These are phyloP conservation scores for Termitomyces sp. DNA, from an alignment of 768 basidiomycete genomes.

Conservation along the genomic window DNA sequence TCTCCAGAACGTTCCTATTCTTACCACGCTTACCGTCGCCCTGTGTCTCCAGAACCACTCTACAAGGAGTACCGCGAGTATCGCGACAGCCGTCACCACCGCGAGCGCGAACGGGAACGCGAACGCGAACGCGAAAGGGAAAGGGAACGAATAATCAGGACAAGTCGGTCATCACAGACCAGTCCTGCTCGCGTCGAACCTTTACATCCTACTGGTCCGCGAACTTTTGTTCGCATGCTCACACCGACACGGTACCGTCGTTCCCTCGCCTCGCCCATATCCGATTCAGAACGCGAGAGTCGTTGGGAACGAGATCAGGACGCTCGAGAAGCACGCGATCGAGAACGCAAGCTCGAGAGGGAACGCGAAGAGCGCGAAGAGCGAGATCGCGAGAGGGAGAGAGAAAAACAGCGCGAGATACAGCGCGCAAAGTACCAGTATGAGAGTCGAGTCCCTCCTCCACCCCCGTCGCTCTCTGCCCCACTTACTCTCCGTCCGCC, in stretches of 20 bases:
- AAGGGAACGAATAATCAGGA: not conserved
- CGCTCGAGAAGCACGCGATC: not conserved
- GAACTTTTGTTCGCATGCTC: conserved; percentile 1
- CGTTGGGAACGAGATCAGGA: not conserved
- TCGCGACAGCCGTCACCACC: not conserved
- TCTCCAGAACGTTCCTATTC: not conserved
- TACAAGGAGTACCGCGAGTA: conserved; percentile 3
- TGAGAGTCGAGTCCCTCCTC: not conserved
- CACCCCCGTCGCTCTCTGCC: conserved; percentile 1
- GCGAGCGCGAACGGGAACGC: not conserved
- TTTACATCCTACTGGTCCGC: not conserved
- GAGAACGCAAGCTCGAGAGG: not conserved
- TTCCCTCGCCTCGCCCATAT: not conserved
- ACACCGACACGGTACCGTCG: conserved; percentile 3
- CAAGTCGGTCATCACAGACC: conserved; percentile 2
- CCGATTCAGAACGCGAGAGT: not conserved
- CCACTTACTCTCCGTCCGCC: conserved; percentile 5
- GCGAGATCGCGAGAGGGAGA: not conserved
- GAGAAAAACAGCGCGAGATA: not conserved
- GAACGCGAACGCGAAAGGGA: too few species aligned
- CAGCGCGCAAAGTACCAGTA: not conserved
- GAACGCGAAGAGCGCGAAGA: not conserved
- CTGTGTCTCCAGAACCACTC: not conserved
- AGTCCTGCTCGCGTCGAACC: conserved; percentile 9
- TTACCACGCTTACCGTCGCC: not conserved